Base-by-base conservation (phyloP, 495 filamentous ascomycete species). In the Annulohypoxylon moriforme region DNA sequence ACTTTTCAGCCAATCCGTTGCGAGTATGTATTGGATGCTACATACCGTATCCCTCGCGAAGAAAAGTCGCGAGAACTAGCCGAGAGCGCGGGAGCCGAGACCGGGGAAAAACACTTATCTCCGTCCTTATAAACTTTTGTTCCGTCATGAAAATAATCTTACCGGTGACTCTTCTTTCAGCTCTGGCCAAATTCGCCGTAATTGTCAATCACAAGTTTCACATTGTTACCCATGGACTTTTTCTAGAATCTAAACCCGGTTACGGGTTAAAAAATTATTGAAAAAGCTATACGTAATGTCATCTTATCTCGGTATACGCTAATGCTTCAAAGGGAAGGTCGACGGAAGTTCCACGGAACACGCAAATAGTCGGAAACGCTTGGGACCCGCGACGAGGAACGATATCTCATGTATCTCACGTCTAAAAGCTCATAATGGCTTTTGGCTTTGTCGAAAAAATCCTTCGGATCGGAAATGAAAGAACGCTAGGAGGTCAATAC, bases 51-150 rank as follows among this genome's bases (percentile, higher is more conserved):
- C 11, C 22, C 20, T 49, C 46, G 46, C 46, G 60, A 40, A 16
- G 31, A 53, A 64, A 6, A 6, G 22, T 13, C 7, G 34, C 49
- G 22, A 49, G 53, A 20, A 55, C 22, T 42, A 47, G 62, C 62
- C 62, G 50, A 65, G 57, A 34, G 47, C n/a, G 38, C 50, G 62
- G 50, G 62, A 65, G 25, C 62, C 50, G 60, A 52, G 3, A 20
- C 31, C 31, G 60, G 60, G 18, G 14, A 58, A 6, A 24, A 58
- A 6, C 24, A 27, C 25, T 36, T 36, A 38, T 57, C 53, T 55
- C 50, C 14, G 50, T 10, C n/a, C 34, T 9, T 16, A 8, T 18
- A 34, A 20, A 13, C 29, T 55, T 55, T 55, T n/a, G 50, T 55
- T 52, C 29, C 29, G 47, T 27, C 47, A 29, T 22, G 24, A 52